phyloP scores from a whole-genome alignment of 495 filamentous ascomycete species.

The Neurospora pannonica region DNA sequence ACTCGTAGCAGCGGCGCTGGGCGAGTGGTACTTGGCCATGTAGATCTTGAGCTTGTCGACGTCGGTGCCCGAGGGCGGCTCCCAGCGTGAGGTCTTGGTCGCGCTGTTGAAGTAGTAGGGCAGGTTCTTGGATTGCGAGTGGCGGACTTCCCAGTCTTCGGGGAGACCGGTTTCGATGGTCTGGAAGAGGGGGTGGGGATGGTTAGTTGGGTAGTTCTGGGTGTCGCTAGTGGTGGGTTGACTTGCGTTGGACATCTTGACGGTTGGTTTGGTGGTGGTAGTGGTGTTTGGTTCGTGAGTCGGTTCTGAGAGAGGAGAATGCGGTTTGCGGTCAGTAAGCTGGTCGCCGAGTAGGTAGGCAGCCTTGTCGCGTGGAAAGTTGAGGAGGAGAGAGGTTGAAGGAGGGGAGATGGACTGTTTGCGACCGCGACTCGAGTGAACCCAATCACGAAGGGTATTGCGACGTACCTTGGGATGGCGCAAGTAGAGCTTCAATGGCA shows the following conservation, averaged over 20 bases:
- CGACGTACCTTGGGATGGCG: background rate
- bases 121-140: conserved; percentile 93
- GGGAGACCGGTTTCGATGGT: conserved; percentile 75
- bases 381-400: background rate
- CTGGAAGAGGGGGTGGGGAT: background rate
- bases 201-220: background rate
- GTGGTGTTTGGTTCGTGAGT: background rate
- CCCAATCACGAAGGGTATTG: background rate
- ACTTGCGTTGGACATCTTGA: conserved; percentile 12
- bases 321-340: background rate
- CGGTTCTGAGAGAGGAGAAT: background rate
- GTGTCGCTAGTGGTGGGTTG: background rate
- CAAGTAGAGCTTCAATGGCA: background rate
- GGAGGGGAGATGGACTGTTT: background rate
- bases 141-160: conserved; percentile 82
- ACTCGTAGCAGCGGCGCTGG: background rate
- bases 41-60: conserved; percentile 82
- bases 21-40: conserved; percentile 70
- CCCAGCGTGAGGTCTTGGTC: conserved; percentile 84
- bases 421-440: background rate
- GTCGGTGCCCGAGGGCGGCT: conserved; percentile 79
- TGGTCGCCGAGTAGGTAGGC: background rate
- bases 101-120: conserved; percentile 92
- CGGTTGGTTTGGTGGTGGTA: background rate
- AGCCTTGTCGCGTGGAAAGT: background rate